phyloP scores from a whole-genome alignment of 306 rosid genomes.

The Benincasa hispida region DNA sequence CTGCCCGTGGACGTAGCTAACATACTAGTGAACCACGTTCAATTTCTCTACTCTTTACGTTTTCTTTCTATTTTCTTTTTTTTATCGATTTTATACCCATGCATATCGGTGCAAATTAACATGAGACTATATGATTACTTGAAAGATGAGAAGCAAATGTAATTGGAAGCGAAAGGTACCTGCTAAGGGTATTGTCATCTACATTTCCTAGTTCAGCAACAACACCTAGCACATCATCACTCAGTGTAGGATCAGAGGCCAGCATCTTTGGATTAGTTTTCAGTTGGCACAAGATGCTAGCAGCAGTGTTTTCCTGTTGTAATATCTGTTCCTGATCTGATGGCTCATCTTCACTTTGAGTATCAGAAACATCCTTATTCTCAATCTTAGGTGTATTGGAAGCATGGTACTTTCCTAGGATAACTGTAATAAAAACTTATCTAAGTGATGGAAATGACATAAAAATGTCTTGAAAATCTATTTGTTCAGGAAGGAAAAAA shows the following conservation, averaged over 20 bases:
- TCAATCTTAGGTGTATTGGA: constrained; percentile 20
- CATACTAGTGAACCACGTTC: too few relatives aligned
- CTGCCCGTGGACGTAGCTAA: too few relatives aligned
- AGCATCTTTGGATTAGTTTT: constrained; percentile 37
- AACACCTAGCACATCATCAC: constrained; percentile 62
- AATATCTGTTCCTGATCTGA: constrained; percentile 42
- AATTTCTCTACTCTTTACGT: too few relatives aligned
- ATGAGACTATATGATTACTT: neutral
- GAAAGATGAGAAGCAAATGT: constrained; percentile 3
- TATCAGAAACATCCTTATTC: constrained; percentile 16
- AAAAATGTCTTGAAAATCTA: neutral
- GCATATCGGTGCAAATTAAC: neutral
- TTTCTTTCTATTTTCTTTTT: too few relatives aligned
- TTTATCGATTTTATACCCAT: too few relatives aligned
- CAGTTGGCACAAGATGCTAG: constrained; percentile 50
- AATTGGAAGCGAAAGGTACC: constrained; percentile 23
- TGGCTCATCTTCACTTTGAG: constrained; percentile 35
- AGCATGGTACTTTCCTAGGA: constrained; percentile 34
- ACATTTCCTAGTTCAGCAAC: constrained; percentile 67
- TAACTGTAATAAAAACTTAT: constrained; percentile 17
- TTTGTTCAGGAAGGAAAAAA: neutral
- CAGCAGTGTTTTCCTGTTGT: constrained; percentile 54
- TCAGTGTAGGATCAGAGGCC: constrained; percentile 28
- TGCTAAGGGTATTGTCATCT: constrained; percentile 54
- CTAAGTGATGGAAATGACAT: constrained; percentile 4